phyloP scores from a whole-genome alignment of 306 rosid species.

The Delonix regia region DNA sequence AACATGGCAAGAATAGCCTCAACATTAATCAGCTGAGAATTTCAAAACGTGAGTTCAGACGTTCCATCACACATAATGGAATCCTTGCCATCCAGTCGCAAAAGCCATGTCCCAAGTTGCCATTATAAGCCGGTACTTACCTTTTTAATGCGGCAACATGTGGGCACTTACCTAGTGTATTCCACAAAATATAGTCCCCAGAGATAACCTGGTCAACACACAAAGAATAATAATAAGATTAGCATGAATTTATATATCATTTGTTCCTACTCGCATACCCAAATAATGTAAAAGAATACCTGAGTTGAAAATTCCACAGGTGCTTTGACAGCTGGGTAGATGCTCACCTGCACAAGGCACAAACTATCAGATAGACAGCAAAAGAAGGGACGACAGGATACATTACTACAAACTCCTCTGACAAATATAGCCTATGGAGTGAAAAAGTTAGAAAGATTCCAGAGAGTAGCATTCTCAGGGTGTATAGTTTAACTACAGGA shows the following conservation, averaged over 20 bases:
- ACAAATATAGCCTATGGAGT: not conserved
- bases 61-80: slow-evolving; percentile 26
- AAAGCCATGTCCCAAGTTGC: not conserved
- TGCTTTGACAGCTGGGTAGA: slow-evolving; percentile 92
- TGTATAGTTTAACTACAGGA: not conserved
- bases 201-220: slow-evolving; percentile 60
- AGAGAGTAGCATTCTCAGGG: not conserved
- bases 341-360: slow-evolving; percentile 70
- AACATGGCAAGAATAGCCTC: slow-evolving; percentile 19
- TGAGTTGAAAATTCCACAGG: slow-evolving; percentile 80
- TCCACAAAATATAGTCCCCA: slow-evolving; percentile 95
- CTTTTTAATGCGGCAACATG: slow-evolving; percentile 50
- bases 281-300: slow-evolving; percentile 50
- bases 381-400: slow-evolving; percentile 1
- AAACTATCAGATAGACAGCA: slow-evolving; percentile 35
- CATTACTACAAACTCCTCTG: not conserved
- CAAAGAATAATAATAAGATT: slow-evolving; percentile 15
- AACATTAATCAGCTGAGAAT: slow-evolving; percentile 19
- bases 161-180: slow-evolving; percentile 90
- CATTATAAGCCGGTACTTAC: slow-evolving; percentile 34
- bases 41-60: slow-evolving; percentile 24
- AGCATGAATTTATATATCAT: slow-evolving; percentile 14
- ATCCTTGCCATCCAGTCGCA: slow-evolving; percentile 21
- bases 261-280: slow-evolving; percentile 13
- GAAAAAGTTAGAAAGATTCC: slow-evolving; percentile 6